These are phyloP conservation scores for Fistulifera pelliculosa DNA, from an alignment of 108 stramenopile genomes.

Conservation along the genomic window DNA sequence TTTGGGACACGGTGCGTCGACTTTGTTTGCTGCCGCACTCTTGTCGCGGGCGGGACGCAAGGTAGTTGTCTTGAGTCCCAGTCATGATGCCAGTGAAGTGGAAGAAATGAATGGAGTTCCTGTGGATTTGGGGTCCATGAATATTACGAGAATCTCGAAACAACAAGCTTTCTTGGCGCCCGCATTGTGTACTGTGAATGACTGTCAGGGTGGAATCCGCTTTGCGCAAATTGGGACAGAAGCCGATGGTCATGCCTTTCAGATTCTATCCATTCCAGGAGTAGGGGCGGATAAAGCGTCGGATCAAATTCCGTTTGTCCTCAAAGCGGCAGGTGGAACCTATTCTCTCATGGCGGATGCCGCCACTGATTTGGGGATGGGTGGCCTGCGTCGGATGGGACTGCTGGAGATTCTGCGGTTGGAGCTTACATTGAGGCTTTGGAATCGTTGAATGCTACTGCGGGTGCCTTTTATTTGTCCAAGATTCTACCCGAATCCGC, in stretches of 20 bases:
- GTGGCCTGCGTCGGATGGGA: conserved; percentile 52
- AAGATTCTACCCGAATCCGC: conserved; percentile 47
- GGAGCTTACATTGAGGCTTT: conserved; percentile 53
- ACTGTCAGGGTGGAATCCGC: conserved; percentile 75
- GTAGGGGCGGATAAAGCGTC: conserved; percentile 39
- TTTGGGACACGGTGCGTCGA: conserved; percentile 65
- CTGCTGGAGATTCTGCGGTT: conserved; percentile 40
- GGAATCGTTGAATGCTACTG: conserved; percentile 42
- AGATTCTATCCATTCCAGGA: conserved; percentile 72
- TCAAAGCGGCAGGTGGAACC: conserved; percentile 38
- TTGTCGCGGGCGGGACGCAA: conserved; percentile 72
- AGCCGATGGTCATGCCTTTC: conserved; percentile 67
- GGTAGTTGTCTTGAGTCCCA: conserved; percentile 49
- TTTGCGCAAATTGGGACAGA: conserved; percentile 67
- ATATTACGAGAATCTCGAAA: conserved; percentile 39
- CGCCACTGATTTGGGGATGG: conserved; percentile 63
- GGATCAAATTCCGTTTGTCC: conserved; percentile 40
- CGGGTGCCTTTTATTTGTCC: conserved; percentile 60
- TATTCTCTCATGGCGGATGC: conserved; percentile 54
- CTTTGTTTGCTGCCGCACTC: conserved; percentile 65
- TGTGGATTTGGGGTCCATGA: conserved; percentile 54
- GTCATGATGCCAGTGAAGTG: conserved; percentile 58
- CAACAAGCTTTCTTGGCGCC: conserved; percentile 69
- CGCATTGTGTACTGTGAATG: conserved; percentile 55
- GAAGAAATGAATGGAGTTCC: conserved; percentile 28